phyloP scores from a whole-genome alignment of 768 basidiomycete species.

The Phlegmacium glaucopus region DNA sequence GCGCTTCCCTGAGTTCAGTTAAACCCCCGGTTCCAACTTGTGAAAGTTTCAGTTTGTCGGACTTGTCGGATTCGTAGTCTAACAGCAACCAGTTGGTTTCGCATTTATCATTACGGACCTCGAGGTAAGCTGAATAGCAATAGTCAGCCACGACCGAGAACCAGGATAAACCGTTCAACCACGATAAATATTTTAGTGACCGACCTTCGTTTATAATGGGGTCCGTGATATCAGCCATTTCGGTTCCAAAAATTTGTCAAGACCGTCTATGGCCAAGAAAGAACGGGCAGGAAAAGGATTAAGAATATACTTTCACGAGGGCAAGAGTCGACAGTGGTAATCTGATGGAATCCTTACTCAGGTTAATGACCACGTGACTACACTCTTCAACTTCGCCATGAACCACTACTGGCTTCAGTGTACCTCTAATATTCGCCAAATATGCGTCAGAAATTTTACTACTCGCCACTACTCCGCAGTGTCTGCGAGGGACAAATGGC shows the following conservation, averaged over 20 bases:
- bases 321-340: no score
- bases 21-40: constrained; percentile 80
- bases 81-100: constrained; percentile 89
- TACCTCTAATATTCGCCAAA: constrained; percentile 5
- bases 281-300: neutral
- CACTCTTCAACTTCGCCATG: neutral
- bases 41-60: constrained; percentile 78
- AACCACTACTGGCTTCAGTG: constrained; percentile 16
- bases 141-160: constrained; percentile 15
- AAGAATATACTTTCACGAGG: no score
- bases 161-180: no score
- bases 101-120: constrained; percentile 81
- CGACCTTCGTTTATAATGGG: constrained; percentile 70
- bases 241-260: constrained; percentile 8
- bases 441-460: constrained; percentile 8
- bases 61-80: constrained; percentile 83
- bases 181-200: constrained; percentile 7
- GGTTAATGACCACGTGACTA: neutral
- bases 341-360: no score
- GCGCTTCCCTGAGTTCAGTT: constrained; percentile 64
- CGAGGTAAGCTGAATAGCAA: constrained; percentile 67
- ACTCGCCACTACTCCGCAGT: constrained; percentile 21
- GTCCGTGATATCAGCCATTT: constrained; percentile 81
- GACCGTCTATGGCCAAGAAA: neutral
- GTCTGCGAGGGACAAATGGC: constrained; percentile 32